Evolutionary conservation across 768 basidiomycete species (phyloP).

Genomic region (Mycena leptocephala): DNA sequence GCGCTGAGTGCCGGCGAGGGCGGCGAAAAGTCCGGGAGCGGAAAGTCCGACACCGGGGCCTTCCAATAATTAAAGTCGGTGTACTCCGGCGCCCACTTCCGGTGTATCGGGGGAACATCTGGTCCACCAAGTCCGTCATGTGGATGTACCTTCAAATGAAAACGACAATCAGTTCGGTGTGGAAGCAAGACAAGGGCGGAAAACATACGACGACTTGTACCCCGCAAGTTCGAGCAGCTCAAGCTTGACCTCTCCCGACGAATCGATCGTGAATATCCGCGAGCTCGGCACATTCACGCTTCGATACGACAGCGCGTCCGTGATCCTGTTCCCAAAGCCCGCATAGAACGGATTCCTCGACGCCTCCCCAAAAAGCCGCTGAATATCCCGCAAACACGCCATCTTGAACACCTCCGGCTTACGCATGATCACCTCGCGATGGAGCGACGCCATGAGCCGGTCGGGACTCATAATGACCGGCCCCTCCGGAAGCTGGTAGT

Average conservation of each 20-base stretch:
- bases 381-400: constrained; percentile 97
- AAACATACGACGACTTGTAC: constrained; percentile 92
- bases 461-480: constrained; percentile 99
- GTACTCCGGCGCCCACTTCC: constrained; percentile 90
- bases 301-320: constrained; percentile 97
- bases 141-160: constrained; percentile 85
- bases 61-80: constrained; percentile 99
- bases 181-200: not conserved
- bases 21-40: constrained; percentile 86
- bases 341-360: constrained; percentile 91
- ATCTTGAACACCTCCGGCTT: constrained; percentile 99
- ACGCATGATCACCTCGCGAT: constrained; percentile 98
- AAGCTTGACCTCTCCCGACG: constrained; percentile 95
- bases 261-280: constrained; percentile 97
- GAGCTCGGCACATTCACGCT: constrained; percentile 95
- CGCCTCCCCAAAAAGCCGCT: constrained; percentile 86
- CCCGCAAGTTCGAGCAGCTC: constrained; percentile 97
- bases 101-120: constrained; percentile 99
- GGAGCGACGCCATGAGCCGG: constrained; percentile 92
- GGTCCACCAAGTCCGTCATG: constrained; percentile 99
- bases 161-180: not conserved
- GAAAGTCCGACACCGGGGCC: constrained; percentile 80
- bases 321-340: constrained; percentile 98
- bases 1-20: constrained; percentile 96
- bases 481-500: constrained; percentile 97